A percentile compares a stretch with the other conserved stretches of the same genome.
Conservation (phyloP, 495 filamentous ascomycete genomes). For the Niebla homalea region DNA sequence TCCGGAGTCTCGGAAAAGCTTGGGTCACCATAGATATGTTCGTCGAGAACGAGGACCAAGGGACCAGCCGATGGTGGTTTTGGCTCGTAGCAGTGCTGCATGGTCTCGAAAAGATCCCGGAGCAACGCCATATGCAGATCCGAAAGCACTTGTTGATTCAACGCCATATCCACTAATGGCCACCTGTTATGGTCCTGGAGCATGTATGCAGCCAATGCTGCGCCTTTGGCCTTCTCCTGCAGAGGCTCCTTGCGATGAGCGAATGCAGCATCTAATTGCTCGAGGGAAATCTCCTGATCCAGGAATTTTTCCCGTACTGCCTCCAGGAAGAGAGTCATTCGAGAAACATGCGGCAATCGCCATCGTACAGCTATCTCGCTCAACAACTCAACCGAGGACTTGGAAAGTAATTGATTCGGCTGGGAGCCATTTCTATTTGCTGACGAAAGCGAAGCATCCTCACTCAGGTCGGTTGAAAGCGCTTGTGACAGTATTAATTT, state of each 20-base stretch:
- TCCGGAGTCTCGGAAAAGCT: conserved; percentile 55
- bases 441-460: conserved; percentile 39
- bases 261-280: conserved; percentile 72
- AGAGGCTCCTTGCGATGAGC: conserved; percentile 61
- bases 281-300: conserved; percentile 67
- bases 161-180: conserved; percentile 65
- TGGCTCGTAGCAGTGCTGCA: conserved; percentile 79
- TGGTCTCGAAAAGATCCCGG: conserved; percentile 72
- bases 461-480: conserved; percentile 52
- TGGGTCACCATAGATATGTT: conserved; percentile 68
- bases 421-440: conserved; percentile 38
- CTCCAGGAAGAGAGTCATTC: conserved; percentile 73
- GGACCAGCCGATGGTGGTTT: conserved; percentile 65
- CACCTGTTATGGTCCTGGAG: conserved; percentile 52
- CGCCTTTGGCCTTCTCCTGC: conserved; percentile 41
- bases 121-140: conserved; percentile 71
- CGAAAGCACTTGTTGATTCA: conserved; percentile 61
- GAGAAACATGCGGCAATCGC: conserved; percentile 76
- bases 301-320: conserved; percentile 73
- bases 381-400: conserved; percentile 68
- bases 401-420: conserved; percentile 58
- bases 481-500: conserved; percentile 63
- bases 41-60: conserved; percentile 69
- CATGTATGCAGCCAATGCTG: conserved; percentile 28
- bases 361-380: conserved; percentile 77